phyloP scores from a whole-genome alignment of 1,139 yeast species.

The Blastobotrys petasosporus region DNA sequence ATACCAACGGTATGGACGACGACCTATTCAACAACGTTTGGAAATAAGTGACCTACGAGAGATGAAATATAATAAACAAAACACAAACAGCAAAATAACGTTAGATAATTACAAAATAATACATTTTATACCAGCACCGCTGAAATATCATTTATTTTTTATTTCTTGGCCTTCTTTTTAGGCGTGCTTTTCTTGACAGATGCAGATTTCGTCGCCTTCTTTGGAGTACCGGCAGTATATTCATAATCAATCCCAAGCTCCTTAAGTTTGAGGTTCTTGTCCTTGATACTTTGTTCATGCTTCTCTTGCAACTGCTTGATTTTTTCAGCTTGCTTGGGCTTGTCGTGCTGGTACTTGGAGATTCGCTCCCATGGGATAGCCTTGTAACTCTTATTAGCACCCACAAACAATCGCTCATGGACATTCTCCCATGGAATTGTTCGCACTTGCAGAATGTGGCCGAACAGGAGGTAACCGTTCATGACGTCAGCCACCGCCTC shows the following conservation, averaged over 20 bases:
- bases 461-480: conserved; percentile 87
- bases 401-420: conserved; percentile 46
- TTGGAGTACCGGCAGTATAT: conserved; percentile 13
- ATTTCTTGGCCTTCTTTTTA: conserved; percentile 10
- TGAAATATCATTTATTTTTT: too few relatives aligned
- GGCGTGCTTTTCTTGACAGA: conserved; percentile 10
- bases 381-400: conserved; percentile 50
- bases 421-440: conserved; percentile 44
- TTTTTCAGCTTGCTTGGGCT: conserved; percentile 50
- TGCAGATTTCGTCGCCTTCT: conserved; percentile 5
- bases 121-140: too few relatives aligned
- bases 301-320: conserved; percentile 54
- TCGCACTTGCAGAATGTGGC: conserved; percentile 72
- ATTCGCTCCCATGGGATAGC: conserved; percentile 60
- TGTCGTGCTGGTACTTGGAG: conserved; percentile 50
- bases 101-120: too few relatives aligned
- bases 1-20: conserved; percentile 45
- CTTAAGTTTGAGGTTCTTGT: conserved; percentile 44
- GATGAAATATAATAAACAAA: background rate
- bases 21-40: conserved; percentile 67
- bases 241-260: conserved; percentile 48
- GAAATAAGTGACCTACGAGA: conserved; percentile 31
- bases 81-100: too few relatives aligned
- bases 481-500: conserved; percentile 86
- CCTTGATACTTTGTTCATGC: conserved; percentile 42